phyloP scores from a whole-genome alignment of 345 rosid genomes.

The Bruguiera sexangula region DNA sequence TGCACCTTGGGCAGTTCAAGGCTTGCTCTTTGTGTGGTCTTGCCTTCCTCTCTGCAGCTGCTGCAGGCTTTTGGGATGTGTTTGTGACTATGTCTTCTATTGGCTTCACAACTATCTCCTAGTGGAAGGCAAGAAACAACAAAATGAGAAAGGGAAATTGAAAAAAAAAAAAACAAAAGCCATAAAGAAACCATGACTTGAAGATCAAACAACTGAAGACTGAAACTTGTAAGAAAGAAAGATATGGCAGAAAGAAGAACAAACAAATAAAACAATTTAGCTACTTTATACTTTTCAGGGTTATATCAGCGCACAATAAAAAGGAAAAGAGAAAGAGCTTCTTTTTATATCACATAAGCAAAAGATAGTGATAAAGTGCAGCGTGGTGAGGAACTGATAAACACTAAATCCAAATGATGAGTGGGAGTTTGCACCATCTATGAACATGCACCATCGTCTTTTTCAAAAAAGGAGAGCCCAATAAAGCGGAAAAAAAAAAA shows the following conservation, averaged over 20 bases:
- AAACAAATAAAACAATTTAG: constrained; percentile 34
- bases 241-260: constrained; percentile 25
- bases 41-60: constrained; percentile 53
- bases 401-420: constrained; percentile 32
- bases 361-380: constrained; percentile 49
- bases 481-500: constrained; percentile 10
- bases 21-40: constrained; percentile 82
- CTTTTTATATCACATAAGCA: constrained; percentile 22
- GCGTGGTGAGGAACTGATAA: constrained; percentile 30
- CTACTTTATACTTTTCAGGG: constrained; percentile 30
- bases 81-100: constrained; percentile 77
- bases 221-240: constrained; percentile 7
- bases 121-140: constrained; percentile 2
- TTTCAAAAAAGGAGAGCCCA: constrained; percentile 16
- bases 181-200: constrained; percentile 10
- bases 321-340: constrained; percentile 2
- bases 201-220: constrained; percentile 23
- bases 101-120: constrained; percentile 94
- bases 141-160: neutral
- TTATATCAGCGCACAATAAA: constrained; percentile 23
- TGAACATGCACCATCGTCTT: constrained; percentile 25
- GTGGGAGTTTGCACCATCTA: constrained; percentile 45
- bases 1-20: constrained; percentile 94
- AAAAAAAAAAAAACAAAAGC: neutral
- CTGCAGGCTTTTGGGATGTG: constrained; percentile 44